Percentiles rank a stretch among this genome's conserved stretches.
Evolutionary conservation across 1,139 yeast species (phyloP).

Genomic region (Suhomyces taliae): DNA sequence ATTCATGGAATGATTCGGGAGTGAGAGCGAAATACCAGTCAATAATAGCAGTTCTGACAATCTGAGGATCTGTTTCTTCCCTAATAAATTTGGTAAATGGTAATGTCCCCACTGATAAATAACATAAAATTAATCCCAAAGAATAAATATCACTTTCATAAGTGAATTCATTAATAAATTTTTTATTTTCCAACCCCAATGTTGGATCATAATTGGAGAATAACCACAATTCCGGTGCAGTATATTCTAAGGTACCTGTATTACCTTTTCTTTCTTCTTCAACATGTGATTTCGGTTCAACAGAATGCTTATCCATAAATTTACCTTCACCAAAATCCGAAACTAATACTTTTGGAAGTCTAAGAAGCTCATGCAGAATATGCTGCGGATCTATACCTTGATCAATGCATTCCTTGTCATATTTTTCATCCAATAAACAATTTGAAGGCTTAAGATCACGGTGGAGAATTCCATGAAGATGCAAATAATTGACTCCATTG

Average conservation of each 20-base stretch:
- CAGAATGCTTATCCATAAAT: slow-evolving; percentile 49
- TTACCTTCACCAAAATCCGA: slow-evolving; percentile 93
- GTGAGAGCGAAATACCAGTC: slow-evolving; percentile 31
- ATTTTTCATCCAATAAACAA: slow-evolving; percentile 57
- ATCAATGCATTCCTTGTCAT: slow-evolving; percentile 11
- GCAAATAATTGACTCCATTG: slow-evolving; percentile 70
- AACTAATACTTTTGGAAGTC: slow-evolving; percentile 68
- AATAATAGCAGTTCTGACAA: slow-evolving; percentile 26
- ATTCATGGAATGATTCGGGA: slow-evolving; percentile 20
- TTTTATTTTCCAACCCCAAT: slow-evolving; percentile 16
- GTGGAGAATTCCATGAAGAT: slow-evolving; percentile 73
- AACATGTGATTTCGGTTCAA: slow-evolving; percentile 5
- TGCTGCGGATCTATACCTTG: slow-evolving; percentile 2
- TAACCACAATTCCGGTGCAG: slow-evolving; percentile 77
- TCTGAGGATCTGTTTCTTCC: slow-evolving; percentile 38
- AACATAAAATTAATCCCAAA: slow-evolving; percentile 76
- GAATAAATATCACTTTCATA: slow-evolving; percentile 79
- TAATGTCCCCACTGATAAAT: slow-evolving; percentile 64
- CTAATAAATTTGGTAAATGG: slow-evolving; percentile 48
- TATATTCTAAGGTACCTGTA: slow-evolving; percentile 84
- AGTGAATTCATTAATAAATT: slow-evolving; percentile 52
- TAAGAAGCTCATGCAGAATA: slow-evolving; percentile 23
- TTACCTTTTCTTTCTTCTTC: slow-evolving; percentile 50
- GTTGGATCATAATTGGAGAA: slow-evolving; percentile 26
- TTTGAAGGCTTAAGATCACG: slow-evolving; percentile 89